These are phyloP conservation scores for Scutellaria minor DNA, from an alignment of 257 asterid species.

Conservation along the genomic window DNA sequence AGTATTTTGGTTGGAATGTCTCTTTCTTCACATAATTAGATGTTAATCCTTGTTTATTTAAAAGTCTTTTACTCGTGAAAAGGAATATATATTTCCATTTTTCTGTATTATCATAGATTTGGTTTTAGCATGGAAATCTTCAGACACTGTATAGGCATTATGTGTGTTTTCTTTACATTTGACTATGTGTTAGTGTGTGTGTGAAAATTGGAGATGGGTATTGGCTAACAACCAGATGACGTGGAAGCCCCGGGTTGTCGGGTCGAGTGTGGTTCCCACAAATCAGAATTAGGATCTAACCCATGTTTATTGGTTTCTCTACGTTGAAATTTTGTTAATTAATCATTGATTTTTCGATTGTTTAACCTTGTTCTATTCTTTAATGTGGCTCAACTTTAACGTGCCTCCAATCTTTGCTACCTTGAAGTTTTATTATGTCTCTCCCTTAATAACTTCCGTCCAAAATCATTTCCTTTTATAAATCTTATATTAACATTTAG, in stretches of 20 bases:
- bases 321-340: constrained; percentile 29
- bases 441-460: constrained; percentile 17
- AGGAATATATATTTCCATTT: neutral
- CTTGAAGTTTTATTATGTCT: constrained; percentile 21
- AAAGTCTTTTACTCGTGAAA: constrained; percentile 25
- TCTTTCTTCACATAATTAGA: constrained; percentile 22
- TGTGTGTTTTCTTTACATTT: neutral
- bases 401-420: no score
- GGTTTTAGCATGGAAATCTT: constrained; percentile 5
- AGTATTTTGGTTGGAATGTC: constrained; percentile 37
- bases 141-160: neutral
- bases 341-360: constrained; percentile 7
- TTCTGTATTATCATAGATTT: no score
- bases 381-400: constrained; percentile 11
- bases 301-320: constrained; percentile 36
- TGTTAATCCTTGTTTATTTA: neutral
- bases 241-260: constrained; percentile 43
- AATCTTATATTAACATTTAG: no score
- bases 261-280: constrained; percentile 62
- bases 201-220: neutral
- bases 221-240: constrained; percentile 44
- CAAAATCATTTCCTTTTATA: neutral
- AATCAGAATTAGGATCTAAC: constrained; percentile 58
- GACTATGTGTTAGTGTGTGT: neutral
- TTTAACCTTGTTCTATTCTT: constrained; percentile 7